These are phyloP conservation scores for Bolboschoenus planiculmis DNA, from an alignment of 176 grass and related monocot species.

Conservation along the genomic window DNA sequence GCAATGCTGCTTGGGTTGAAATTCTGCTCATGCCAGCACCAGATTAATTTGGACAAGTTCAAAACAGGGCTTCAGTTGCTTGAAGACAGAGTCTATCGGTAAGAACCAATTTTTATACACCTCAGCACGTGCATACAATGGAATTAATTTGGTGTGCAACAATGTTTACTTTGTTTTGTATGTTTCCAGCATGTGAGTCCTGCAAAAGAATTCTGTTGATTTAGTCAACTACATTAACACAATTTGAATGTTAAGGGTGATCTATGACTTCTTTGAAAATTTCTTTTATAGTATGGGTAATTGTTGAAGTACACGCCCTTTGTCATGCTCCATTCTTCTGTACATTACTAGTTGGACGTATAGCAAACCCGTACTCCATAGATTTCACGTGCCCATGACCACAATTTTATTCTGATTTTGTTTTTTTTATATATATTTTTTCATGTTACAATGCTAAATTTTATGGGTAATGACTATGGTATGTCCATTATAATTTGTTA, in stretches of 20 bases:
- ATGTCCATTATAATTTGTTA: slow-evolving; percentile 32
- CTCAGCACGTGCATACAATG: slow-evolving; percentile 9
- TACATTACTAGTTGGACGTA: not conserved
- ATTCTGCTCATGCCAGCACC: slow-evolving; percentile 88
- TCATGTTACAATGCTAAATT: slow-evolving; percentile 8
- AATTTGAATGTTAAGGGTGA: not conserved
- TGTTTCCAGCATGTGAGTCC: not conserved
- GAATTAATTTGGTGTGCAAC: slow-evolving; percentile 8
- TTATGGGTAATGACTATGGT: not conserved
- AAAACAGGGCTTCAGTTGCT: slow-evolving; percentile 89
- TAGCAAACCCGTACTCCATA: not conserved
- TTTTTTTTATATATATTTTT: slow-evolving; percentile 6
- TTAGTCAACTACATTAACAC: slow-evolving; percentile 14
- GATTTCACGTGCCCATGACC: not conserved
- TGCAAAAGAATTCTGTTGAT: slow-evolving; percentile 1
- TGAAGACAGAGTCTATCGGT: slow-evolving; percentile 95
- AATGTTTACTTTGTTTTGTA: not conserved
- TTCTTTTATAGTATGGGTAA: not conserved
- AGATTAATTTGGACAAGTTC: slow-evolving; percentile 71
- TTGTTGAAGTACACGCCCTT: not conserved
- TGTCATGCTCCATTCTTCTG: not conserved
- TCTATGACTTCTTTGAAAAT: not conserved
- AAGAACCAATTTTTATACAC: slow-evolving; percentile 18
- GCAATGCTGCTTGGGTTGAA: slow-evolving; percentile 91
- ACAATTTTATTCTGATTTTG: not conserved